Conservation (phyloP, 305 asterid species). For the Rubia tinctorum region DNA sequence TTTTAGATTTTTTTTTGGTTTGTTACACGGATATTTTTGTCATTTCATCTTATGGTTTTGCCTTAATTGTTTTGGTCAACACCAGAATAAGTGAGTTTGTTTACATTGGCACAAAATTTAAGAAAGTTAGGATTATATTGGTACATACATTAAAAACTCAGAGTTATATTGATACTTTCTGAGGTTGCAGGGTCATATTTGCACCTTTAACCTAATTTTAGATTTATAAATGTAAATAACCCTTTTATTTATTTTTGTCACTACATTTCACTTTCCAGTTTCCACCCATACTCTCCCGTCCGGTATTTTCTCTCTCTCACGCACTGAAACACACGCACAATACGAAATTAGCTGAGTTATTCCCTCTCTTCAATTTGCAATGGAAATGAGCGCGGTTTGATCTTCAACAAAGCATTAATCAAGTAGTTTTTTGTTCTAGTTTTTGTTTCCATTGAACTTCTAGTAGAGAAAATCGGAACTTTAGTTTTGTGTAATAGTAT, state of each 20-base stretch:
- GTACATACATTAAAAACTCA: no score
- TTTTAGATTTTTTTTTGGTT: no score
- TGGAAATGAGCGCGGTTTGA: constrained; percentile 14
- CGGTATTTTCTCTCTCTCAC: constrained; percentile 12
- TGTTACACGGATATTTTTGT: no score
- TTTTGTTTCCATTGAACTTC: not conserved
- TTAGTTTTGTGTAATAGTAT: constrained; percentile 7
- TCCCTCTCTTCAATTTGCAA: not conserved
- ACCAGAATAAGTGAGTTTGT: no score
- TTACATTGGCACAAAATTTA: no score
- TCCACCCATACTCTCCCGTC: constrained; percentile 10
- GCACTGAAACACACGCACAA: constrained; percentile 10
- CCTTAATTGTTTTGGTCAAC: no score
- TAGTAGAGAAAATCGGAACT: constrained; percentile 15
- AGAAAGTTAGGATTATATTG: no score
- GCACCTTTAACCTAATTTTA: no score
- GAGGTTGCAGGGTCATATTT: no score
- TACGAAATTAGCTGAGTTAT: not conserved
- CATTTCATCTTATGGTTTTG: no score
- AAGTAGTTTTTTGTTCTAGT: not conserved
- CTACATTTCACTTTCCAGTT: not conserved
- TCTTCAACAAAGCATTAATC: not conserved
- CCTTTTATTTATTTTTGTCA: not conserved
- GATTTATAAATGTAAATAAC: no score
- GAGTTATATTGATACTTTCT: no score